Base-by-base conservation (phyloP, 1,139 yeast species). In the Pneumocystis wakefieldiae region DNA sequence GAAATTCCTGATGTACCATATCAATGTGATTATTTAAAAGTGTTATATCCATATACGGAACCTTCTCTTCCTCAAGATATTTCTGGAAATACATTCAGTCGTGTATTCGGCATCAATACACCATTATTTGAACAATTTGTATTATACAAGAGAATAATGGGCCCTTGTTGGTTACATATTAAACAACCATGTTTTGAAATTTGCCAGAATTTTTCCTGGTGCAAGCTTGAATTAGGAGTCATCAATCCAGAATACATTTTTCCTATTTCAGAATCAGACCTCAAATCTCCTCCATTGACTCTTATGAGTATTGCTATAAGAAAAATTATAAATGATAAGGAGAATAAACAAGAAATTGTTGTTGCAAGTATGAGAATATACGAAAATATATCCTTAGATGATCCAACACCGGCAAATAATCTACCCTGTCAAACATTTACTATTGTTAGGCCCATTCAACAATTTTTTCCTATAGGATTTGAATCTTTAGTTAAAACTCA, bases 161-260 rank as follows among this genome's bases (percentile, higher is more conserved):
- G 99, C 5, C 99, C 99, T 1, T 90, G 98, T 72, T 92, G 98
- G 98, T 77, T 92, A 63, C 86, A 86, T 63, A 78, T 94, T 61
- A 77, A 79, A 58, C 78, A 81, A 61, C 86, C 86, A 59, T 83
- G 85, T 68, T 86, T 87, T 68, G 73, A 75, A 28, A 73, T 83
- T 1, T 76, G 85, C 65, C 80, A 77, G 65, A 86, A 86, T 70
- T 80, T 88, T 1, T 85, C 96, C 0, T 95, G 91, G 77, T 87
- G 96, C 75, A 82, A 82, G 66, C 80, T 87, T 35, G 96, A 90
- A 70, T 83, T 86, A 2, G 76, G 85, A 0, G 81, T 87, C 1
- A 70, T 74, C 1, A 73, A 78, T 8, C 86, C 95, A 2, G 70
- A 69, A 35, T 72, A 74, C 59, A 74, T 89, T 41, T 75, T 75